Conservation (phyloP, 495 filamentous ascomycete species). For the Astrothelium macrocarpum region DNA sequence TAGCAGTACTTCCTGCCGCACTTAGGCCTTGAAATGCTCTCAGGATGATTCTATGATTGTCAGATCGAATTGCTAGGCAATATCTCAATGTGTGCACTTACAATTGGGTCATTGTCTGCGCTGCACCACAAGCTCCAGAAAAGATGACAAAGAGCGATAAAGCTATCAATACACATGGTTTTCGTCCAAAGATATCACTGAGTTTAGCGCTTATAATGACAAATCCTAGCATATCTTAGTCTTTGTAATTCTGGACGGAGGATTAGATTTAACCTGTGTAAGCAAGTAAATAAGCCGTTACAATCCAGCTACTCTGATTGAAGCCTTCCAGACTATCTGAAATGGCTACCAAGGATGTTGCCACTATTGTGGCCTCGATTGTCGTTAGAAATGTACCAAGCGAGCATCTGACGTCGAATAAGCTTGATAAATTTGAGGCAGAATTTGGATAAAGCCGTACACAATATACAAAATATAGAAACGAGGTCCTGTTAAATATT, state of each 20-base stretch:
- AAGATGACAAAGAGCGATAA: conserved; percentile 17
- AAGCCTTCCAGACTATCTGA: neutral
- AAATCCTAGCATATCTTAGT: neutral
- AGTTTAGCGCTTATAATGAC: conserved; percentile 10
- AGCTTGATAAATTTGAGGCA: neutral
- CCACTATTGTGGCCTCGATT: neutral
- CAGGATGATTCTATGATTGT: conserved; percentile 12
- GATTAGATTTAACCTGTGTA: neutral
- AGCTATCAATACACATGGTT: conserved; percentile 8
- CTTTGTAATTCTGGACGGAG: neutral
- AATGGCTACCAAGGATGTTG: neutral
- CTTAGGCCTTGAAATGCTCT: conserved; percentile 13
- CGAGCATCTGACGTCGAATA: neutral
- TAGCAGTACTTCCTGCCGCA: neutral
- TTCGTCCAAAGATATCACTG: conserved; percentile 19
- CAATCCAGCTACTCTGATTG: neutral
- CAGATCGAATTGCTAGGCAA: neutral
- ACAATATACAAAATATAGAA: neutral
- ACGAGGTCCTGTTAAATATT: neutral
- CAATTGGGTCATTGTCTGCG: conserved; percentile 22
- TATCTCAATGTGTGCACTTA: neutral
- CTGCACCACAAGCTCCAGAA: conserved; percentile 20
- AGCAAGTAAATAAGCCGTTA: neutral
- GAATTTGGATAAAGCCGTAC: neutral
- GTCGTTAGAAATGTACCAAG: neutral